Conservation (phyloP, 805 yeast species). For the Candida andamanensis region DNA sequence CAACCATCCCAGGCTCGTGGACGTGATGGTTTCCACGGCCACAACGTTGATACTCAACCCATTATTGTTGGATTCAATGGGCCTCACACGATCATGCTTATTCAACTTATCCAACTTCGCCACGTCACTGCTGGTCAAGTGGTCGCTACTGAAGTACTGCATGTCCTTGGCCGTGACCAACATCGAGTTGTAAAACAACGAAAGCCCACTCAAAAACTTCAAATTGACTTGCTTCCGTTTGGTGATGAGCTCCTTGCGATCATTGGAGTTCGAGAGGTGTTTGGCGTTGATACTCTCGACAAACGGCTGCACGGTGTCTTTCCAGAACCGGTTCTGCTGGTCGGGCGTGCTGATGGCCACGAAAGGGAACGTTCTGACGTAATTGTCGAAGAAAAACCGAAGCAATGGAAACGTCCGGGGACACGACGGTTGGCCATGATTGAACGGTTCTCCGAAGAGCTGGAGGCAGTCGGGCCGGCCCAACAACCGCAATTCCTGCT, state of each 20-base stretch:
- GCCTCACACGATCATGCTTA: constrained; percentile 19
- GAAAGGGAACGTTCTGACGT: constrained; percentile 72
- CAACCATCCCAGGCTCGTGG: constrained; percentile 8
- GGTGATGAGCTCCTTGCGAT: constrained; percentile 64
- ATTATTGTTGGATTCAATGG: constrained; percentile 40
- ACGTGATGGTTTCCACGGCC: constrained; percentile 29
- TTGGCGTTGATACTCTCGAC: constrained; percentile 72
- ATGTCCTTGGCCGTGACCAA: constrained; percentile 57
- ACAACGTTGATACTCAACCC: constrained; percentile 62
- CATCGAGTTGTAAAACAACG: constrained; percentile 72
- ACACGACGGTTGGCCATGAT: constrained; percentile 16
- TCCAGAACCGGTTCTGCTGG: constrained; percentile 63
- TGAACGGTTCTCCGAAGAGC: constrained; percentile 75
- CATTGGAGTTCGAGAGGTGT: constrained; percentile 67
- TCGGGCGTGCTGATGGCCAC: constrained; percentile 45
- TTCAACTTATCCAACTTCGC: constrained; percentile 29
- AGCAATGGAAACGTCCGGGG: constrained; percentile 53
- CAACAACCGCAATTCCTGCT: constrained; percentile 55
- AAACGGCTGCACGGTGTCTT: constrained; percentile 70
- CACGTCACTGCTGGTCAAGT: constrained; percentile 31
- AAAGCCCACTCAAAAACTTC: constrained; percentile 57
- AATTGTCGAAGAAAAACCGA: constrained; percentile 58
- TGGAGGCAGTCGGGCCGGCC: constrained; percentile 60
- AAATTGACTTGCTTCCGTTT: constrained; percentile 57
- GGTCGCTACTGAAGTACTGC: constrained; percentile 36